Base-by-base conservation (phyloP, 345 rosid genomes). In the Moricandia moricandioides region DNA sequence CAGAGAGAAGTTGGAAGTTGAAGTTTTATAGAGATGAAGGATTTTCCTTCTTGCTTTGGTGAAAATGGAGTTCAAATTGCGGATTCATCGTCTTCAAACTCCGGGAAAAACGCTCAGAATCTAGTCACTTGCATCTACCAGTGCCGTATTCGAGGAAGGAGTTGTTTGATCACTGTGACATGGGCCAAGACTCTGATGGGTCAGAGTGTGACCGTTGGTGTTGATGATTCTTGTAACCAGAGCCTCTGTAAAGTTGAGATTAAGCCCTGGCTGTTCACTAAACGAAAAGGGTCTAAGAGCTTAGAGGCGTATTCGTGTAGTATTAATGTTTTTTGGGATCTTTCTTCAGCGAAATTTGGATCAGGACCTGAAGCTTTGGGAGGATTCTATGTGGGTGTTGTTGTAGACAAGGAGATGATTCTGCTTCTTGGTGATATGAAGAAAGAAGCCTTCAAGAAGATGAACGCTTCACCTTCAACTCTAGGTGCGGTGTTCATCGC, bases 51-150 rank as follows among this genome's bases (percentile, higher is more conserved):
- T 80, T 93, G 97, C 82, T 93, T 91, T 55, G 96, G 97, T 69
- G 98, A 93, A 82, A 93, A 85, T 77, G 98, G 97, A 54, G 94
- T 93, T 72, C 98, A 93, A 82, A 86, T 91, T 43, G 96, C 97
- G 18, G 92, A 88, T 81, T 87, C 97, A 1, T 88, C 96, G 16
- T 79, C 96, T 30, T 86, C 98, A 3, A 79, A 69, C 54, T 59
- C 86, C 2, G 61, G 81, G 0, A 89, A 84, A 83, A 80, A 83
- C 70, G 87, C 93, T n/a, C 97, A 89, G 72, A 94, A 91, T 75
- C 56, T 86, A 80, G 96, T 88, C 14, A 86, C 87, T 54, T 90
- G 91, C 67, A 84, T 91, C 74, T 91, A 94, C 82, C 89, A 87
- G 72, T 87, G 86, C 60, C 88, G 83, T 29, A 74, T 88, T 33